Percentiles rank a stretch among this genome's conserved stretches.
Conservation (phyloP, 768 basidiomycete genomes). For the Russula abietina region DNA sequence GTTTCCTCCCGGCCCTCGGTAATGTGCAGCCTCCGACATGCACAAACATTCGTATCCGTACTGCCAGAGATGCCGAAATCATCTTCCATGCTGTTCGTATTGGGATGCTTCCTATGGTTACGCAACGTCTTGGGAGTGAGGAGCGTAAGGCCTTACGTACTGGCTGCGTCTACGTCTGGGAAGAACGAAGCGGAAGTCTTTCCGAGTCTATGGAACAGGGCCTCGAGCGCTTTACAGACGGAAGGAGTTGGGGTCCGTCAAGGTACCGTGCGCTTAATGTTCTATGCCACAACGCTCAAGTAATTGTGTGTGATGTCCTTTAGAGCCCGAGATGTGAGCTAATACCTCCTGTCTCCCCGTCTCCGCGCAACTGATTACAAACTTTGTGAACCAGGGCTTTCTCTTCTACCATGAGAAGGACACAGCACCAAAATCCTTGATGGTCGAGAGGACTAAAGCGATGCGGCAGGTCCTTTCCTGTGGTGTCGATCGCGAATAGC, state of each 20-base stretch:
- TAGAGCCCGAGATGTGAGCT: conserved; percentile 22
- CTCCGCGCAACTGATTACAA: neutral
- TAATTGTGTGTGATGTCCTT: neutral
- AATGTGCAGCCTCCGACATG: conserved; percentile 35
- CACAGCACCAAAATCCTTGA: conserved; percentile 26
- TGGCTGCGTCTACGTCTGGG: conserved; percentile 38
- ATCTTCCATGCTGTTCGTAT: conserved; percentile 37
- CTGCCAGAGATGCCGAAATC: conserved; percentile 35
- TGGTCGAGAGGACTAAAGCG: conserved; percentile 27
- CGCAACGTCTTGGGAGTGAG: conserved; percentile 37
- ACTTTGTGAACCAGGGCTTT: conserved; percentile 36
- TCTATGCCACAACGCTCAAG: neutral
- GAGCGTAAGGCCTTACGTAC: conserved; percentile 34
- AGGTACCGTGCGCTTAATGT: conserved; percentile 27
- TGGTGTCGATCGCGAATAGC: neutral
- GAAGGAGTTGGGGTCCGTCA: conserved; percentile 36
- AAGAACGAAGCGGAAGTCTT: conserved; percentile 33
- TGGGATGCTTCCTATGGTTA: conserved; percentile 34
- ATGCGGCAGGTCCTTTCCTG: conserved; percentile 25
- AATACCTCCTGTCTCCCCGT: neutral
- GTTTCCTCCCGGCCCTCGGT: too few species aligned
- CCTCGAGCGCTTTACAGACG: conserved; percentile 38
- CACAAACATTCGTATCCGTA: conserved; percentile 34
- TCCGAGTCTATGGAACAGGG: conserved; percentile 33
- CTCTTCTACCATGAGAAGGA: conserved; percentile 39